phyloP scores from a whole-genome alignment of 2,329 filamentous ascomycete species.

The Pseudogymnoascus sp. region DNA sequence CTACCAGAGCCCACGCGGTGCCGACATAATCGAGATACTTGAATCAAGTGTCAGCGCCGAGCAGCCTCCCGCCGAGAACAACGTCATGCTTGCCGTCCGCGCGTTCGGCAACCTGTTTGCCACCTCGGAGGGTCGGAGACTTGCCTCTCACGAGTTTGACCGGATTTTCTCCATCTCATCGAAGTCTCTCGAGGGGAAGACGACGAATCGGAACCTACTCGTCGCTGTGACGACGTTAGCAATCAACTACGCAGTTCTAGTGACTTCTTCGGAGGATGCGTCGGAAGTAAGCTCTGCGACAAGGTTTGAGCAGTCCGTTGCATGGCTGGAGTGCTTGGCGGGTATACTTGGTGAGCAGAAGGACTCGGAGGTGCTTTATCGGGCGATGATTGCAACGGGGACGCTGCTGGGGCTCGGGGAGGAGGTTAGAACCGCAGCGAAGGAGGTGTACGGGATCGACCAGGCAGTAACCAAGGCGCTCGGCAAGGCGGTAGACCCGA shows the following conservation, averaged over 20 bases:
- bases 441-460: slow-evolving; percentile 47
- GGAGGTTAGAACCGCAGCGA: slow-evolving; percentile 48
- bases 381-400: slow-evolving; percentile 73
- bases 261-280: slow-evolving; percentile 35
- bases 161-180: slow-evolving; percentile 42
- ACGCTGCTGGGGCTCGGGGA: slow-evolving; percentile 58
- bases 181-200: slow-evolving; percentile 54
- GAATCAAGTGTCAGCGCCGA: slow-evolving; percentile 49
- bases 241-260: slow-evolving; percentile 76
- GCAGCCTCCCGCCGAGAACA: slow-evolving; percentile 62
- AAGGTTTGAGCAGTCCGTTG: slow-evolving; percentile 37
- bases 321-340: slow-evolving; percentile 51
- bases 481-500: slow-evolving; percentile 48
- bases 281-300: slow-evolving; percentile 25
- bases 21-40: slow-evolving; percentile 54
- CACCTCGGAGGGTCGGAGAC: slow-evolving; percentile 59
- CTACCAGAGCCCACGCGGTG: slow-evolving; percentile 43
- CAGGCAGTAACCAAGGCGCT: slow-evolving; percentile 40
- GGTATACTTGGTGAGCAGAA: slow-evolving; percentile 57
- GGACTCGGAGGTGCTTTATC: slow-evolving; percentile 77
- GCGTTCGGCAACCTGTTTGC: slow-evolving; percentile 78
- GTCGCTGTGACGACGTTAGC: slow-evolving; percentile 75
- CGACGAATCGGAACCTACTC: slow-evolving; percentile 70
- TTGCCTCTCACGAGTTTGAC: slow-evolving; percentile 53
- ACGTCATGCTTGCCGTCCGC: slow-evolving; percentile 78